Base-by-base conservation (phyloP, 257 asterid species). In the Lycium barbarum region DNA sequence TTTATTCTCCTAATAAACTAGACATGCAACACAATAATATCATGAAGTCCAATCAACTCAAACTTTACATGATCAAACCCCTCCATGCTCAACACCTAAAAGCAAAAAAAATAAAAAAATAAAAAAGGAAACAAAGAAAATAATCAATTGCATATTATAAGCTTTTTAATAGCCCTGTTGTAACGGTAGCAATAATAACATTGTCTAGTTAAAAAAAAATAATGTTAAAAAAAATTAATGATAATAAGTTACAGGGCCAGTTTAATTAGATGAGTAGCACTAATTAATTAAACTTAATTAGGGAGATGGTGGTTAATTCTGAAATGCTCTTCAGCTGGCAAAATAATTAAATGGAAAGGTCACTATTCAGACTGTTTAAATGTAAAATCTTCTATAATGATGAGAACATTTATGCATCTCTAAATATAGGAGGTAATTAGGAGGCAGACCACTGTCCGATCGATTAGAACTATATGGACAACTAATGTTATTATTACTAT, bases 271-370 rank as follows among this genome's bases (percentile, higher is more conserved):
- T 76, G 82, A 33, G 61, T 76, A 53, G 65, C 49, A 78, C 26
- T 78, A 26, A 26, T 26, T 78, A 78, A 53, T 33, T 78, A 78
- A 78, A 53, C 15, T 78, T 7, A 26, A 26, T 26, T 26, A 47
- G 4, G 13, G n/a, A 74, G n/a, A 76, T 76, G 82, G 82, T 51
- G 63, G 65, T 53, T 78, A 59, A 59, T n/a, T 80, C 70, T 62
- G 71, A 81, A 81, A 66, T 81, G 84, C 76, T 51, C 84, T 81
- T 45, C 26, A 62, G 84, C 84, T 81, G 84, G 84, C 72, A 33
- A 62, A 81, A 38, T 79, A 55, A 81, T 81, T 81, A 81, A 81
- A 62, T 81, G 84, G 78, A 81, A 81, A 81, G 20, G 45, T 81
- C 78, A 81, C 49, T 62, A 62, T 62, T 45, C 38, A 43, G 84